phyloP scores from a whole-genome alignment of 768 basidiomycete genomes.

The Terana coerulea region DNA sequence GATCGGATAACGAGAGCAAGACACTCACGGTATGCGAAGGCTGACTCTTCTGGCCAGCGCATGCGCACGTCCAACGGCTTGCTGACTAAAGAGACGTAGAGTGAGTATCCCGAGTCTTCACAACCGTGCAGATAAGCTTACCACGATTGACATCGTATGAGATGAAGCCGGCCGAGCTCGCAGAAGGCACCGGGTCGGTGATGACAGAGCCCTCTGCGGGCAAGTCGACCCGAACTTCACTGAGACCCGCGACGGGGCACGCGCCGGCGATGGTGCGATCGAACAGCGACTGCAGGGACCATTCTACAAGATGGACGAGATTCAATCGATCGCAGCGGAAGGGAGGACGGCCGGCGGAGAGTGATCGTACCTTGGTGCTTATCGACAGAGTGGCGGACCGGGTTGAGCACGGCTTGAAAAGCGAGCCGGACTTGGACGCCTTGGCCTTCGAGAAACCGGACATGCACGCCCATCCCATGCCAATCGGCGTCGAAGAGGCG shows the following conservation, averaged over 20 bases:
- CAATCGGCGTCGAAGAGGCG: slow-evolving; percentile 86
- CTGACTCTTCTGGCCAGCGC: slow-evolving; percentile 45
- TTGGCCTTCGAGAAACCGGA: slow-evolving; percentile 45
- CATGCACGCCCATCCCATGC: slow-evolving; percentile 85
- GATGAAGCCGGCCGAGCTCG: slow-evolving; percentile 32
- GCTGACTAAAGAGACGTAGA: slow-evolving; percentile 25
- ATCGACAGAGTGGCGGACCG: slow-evolving; percentile 52
- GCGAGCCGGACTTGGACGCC: slow-evolving; percentile 65
- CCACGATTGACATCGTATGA: slow-evolving; percentile 47
- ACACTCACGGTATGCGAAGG: slow-evolving; percentile 58
- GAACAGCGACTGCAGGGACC: slow-evolving; percentile 69
- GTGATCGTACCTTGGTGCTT: slow-evolving; percentile 51
- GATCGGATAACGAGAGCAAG: background rate
- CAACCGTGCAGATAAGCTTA: slow-evolving; percentile 27
- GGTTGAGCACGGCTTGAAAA: slow-evolving; percentile 77
- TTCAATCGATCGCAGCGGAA: slow-evolving; percentile 12
- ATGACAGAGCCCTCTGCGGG: slow-evolving; percentile 40
- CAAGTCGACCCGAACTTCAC: slow-evolving; percentile 46
- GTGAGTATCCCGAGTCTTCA: slow-evolving; percentile 3
- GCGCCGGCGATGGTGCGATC: slow-evolving; percentile 55
- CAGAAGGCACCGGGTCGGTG: slow-evolving; percentile 50
- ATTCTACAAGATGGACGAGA: slow-evolving; percentile 45
- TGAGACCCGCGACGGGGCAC: slow-evolving; percentile 70
- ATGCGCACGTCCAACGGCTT: slow-evolving; percentile 55
- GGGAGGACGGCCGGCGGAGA: background rate